These are phyloP conservation scores for Alternaria ethzedia DNA, from an alignment of 2,329 filamentous ascomycete genomes.

Conservation along the genomic window DNA sequence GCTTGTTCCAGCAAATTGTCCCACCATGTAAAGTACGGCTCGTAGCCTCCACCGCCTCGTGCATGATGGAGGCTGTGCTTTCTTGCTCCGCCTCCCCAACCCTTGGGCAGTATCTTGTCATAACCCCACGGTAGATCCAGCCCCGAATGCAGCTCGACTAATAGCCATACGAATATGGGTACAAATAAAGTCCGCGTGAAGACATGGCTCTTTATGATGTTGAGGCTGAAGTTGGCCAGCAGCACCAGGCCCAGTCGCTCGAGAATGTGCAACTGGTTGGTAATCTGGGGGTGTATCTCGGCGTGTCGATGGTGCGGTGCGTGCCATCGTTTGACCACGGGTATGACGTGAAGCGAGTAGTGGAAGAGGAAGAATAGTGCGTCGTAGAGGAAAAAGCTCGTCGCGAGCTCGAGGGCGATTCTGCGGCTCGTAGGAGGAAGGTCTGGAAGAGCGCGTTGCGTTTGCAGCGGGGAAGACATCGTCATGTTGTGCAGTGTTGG, in stretches of 20 bases:
- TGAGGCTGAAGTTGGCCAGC: background rate
- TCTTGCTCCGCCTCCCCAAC: background rate
- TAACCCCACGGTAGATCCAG: background rate
- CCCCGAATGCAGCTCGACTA: background rate
- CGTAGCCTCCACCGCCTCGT: background rate
- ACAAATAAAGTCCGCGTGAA: background rate
- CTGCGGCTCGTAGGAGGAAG: background rate
- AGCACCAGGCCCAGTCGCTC: background rate
- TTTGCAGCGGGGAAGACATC: background rate
- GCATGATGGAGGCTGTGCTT: background rate
- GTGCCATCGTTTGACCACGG: background rate
- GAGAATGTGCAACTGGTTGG: background rate
- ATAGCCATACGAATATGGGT: background rate
- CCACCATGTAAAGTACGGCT: background rate
- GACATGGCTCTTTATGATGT: background rate
- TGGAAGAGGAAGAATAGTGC: background rate
- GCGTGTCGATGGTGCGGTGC: conserved; percentile 1
- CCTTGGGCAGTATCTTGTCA: background rate
- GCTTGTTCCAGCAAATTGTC: background rate
- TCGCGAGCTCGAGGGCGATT: background rate
- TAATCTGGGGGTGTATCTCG: background rate
- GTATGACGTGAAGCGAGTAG: background rate
- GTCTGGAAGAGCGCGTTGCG: background rate
- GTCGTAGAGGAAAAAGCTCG: background rate
- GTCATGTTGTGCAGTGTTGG: background rate